Conservation (phyloP, 495 filamentous ascomycete genomes). For the Astrothelium subdiscretum region DNA sequence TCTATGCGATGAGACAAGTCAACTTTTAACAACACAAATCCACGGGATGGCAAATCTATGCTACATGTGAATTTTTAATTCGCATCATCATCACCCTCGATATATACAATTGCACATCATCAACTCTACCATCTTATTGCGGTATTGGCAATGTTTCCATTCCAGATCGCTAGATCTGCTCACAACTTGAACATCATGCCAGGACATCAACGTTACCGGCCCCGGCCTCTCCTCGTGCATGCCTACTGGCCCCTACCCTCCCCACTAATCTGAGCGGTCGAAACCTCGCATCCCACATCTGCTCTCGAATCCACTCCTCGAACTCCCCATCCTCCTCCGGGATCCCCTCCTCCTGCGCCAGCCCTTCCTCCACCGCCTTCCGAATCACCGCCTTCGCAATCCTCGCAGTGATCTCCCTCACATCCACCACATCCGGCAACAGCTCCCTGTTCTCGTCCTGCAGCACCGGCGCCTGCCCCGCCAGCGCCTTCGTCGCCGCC, state of each 20-base stretch:
- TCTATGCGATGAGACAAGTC: no score
- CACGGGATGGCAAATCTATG: no score
- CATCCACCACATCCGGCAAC: slow-evolving; percentile 65
- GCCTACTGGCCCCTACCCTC: slow-evolving; percentile 34
- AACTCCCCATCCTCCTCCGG: slow-evolving; percentile 44
- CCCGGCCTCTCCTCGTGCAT: slow-evolving; percentile 39
- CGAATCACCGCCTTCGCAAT: slow-evolving; percentile 73
- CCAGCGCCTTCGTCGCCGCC: slow-evolving; percentile 62
- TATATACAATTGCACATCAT: no score
- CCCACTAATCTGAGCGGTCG: slow-evolving; percentile 48
- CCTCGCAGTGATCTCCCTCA: slow-evolving; percentile 62
- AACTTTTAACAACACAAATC: no score
- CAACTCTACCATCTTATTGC: no score
- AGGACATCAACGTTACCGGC: neutral
- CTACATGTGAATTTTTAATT: no score
- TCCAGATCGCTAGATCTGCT: neutral
- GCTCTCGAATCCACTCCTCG: slow-evolving; percentile 71
- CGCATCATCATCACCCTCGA: no score
- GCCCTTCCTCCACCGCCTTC: slow-evolving; percentile 54
- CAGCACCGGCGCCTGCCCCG: slow-evolving; percentile 56
- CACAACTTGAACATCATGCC: neutral
- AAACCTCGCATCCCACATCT: slow-evolving; percentile 84
- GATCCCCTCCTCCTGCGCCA: slow-evolving; percentile 49
- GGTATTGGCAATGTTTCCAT: no score
- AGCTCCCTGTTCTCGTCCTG: slow-evolving; percentile 45